Base-by-base conservation (phyloP, 2,329 filamentous ascomycete species). In the Colletotrichum sp. region DNA sequence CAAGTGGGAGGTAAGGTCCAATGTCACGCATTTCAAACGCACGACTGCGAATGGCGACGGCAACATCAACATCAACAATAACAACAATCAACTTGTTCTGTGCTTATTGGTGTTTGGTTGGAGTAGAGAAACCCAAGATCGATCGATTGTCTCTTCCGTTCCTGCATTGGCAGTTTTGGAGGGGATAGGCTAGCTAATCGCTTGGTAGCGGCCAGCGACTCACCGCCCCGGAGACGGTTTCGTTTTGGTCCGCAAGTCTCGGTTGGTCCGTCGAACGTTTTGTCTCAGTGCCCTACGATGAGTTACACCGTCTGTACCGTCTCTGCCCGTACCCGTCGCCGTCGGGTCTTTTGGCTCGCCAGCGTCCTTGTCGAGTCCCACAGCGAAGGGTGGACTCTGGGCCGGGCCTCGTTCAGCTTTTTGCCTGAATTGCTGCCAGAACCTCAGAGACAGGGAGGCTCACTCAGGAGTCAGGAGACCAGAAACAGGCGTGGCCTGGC, bases 241-340 rank as follows among this genome's bases (percentile, higher is more conserved):
- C 66, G 70, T 73, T 52, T 76, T 73, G 57, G 72, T 64, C 62
- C 67, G 69, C 44, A 55, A 63, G 59, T 67, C 24, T 72, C 55
- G 72, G 69, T n/a, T 36, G 24, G 69, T 55, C 55, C 69, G 70
- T 64, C 39, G 57, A 76, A 59, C 69, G 44, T 72, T 28, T 57
- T 63, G 72, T 68, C 72, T 68, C 39, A 63, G 28, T 44, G 55
- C 32, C 34, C 44, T 52, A 21, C n/a, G 10, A 52, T 21, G n/a
- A 13, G n/a, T 69, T 60, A 30, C 62, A 52, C 72, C 62, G 62
- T 60, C 67, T 18, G 32, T 39, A 60, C 34, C 26, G 32, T 30
- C 55, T 36, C 65, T 64, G 26, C 55, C 55, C 26, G 32, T 57
- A 52, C 24, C 69, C 63, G 73, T 30, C 39, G 52, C 44, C 44